Evolutionary conservation across 768 basidiomycete genomes (phyloP).

Genomic region (Pulveroboletus sp.): DNA sequence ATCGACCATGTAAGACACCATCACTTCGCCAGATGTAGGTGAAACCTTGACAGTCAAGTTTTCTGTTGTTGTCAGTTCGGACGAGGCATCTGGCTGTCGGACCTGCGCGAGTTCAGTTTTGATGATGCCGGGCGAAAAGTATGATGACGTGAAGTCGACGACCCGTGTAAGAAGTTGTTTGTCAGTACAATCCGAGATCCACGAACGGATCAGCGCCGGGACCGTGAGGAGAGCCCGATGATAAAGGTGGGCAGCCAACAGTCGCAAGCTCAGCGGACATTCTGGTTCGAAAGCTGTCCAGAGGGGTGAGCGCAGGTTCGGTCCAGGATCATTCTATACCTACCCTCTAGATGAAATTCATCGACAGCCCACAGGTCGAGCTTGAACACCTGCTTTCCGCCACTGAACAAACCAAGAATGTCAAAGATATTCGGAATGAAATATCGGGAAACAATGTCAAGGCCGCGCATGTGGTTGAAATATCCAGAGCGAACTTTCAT

Average conservation of each 20-base stretch:
- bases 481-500: slow-evolving; percentile 82
- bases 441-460: slow-evolving; percentile 53
- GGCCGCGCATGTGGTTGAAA: slow-evolving; percentile 75
- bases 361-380: slow-evolving; percentile 84
- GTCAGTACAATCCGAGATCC: slow-evolving; percentile 86
- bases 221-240: slow-evolving; percentile 81
- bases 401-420: slow-evolving; percentile 62
- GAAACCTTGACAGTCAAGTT: slow-evolving; percentile 77
- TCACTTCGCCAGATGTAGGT: slow-evolving; percentile 70
- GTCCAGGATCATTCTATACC: slow-evolving; percentile 20
- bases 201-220: slow-evolving; percentile 79
- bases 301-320: not conserved
- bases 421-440: slow-evolving; percentile 73
- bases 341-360: slow-evolving; percentile 73
- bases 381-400: slow-evolving; percentile 65
- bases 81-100: slow-evolving; percentile 46
- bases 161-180: slow-evolving; percentile 78
- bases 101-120: slow-evolving; percentile 75
- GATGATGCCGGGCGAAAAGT: slow-evolving; percentile 90
- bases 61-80: slow-evolving; percentile 62
- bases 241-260: slow-evolving; percentile 84
- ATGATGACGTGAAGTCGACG: slow-evolving; percentile 69
- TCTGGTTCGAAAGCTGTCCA: slow-evolving; percentile 54
- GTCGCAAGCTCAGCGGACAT: slow-evolving; percentile 45
- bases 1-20: slow-evolving; percentile 81